Evolutionary conservation across 768 basidiomycete species (phyloP).

Genomic region (Psilocybe subaeruginosa): DNA sequence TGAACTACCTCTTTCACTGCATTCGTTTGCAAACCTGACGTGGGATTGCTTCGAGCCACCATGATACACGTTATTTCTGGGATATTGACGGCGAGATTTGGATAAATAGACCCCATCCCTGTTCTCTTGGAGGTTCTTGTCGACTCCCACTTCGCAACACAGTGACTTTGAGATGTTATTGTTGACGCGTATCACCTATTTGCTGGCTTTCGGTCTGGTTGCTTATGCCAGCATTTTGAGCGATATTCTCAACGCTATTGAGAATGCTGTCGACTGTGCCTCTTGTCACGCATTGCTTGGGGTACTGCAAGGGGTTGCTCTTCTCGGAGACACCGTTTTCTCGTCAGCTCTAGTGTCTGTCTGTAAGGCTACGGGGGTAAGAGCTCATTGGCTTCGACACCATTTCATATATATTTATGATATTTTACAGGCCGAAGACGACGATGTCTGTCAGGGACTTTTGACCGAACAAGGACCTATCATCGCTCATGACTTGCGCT

Average conservation of each 20-base stretch:
- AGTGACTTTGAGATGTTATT: slow-evolving; percentile 8
- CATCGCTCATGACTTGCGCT: slow-evolving; percentile 56
- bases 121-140: background rate
- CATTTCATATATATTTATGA: background rate
- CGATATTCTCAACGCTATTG: slow-evolving; percentile 45
- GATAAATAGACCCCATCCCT: background rate
- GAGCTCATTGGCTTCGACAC: background rate
- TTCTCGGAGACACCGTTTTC: slow-evolving; percentile 51
- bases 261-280: slow-evolving; percentile 48
- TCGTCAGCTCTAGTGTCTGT: slow-evolving; percentile 42
- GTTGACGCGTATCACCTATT: slow-evolving; percentile 9
- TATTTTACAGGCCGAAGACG: slow-evolving; percentile 47
- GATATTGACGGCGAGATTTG: background rate
- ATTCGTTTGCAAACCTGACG: background rate
- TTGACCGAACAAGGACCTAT: slow-evolving; percentile 56
- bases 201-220: slow-evolving; percentile 21
- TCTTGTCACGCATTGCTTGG: slow-evolving; percentile 55
- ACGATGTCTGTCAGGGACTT: slow-evolving; percentile 60
- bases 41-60: background rate
- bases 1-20: background rate
- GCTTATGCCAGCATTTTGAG: slow-evolving; percentile 35
- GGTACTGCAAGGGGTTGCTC: slow-evolving; percentile 47
- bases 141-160: background rate
- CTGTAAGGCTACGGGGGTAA: slow-evolving; percentile 45
- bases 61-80: background rate